Evolutionary conservation across 2,329 filamentous ascomycete genomes (phyloP).

Genomic region (Eutypella sp.): DNA sequence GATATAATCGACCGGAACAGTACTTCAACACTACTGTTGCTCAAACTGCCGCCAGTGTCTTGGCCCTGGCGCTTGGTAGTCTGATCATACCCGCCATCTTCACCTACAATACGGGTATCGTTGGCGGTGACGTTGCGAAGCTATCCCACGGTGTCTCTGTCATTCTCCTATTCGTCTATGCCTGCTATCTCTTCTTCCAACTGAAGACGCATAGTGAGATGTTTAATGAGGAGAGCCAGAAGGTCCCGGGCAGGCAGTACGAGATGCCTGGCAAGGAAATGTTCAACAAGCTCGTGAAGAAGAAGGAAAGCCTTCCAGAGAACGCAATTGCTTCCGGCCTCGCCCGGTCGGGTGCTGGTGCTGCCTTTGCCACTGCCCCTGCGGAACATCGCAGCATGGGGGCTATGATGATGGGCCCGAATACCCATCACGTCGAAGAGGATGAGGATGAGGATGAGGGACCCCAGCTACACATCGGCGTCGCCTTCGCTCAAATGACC

Average conservation of each 20-base stretch:
- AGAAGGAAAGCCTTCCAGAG: constrained; percentile 12
- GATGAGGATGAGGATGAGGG: constrained; percentile 68
- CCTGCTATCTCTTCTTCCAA: constrained; percentile 82
- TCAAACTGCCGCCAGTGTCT: constrained; percentile 77
- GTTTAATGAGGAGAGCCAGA: constrained; percentile 76
- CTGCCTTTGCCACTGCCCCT: constrained; percentile 11
- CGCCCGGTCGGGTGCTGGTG: constrained; percentile 12
- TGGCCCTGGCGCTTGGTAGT: constrained; percentile 73
- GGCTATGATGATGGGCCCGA: constrained; percentile 37
- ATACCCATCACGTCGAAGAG: constrained; percentile 35
- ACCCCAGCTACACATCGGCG: constrained; percentile 66
- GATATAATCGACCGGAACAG: constrained; percentile 72
- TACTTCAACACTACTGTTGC: constrained; percentile 90
- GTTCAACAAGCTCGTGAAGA: constrained; percentile 16
- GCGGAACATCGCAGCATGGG: constrained; percentile 39
- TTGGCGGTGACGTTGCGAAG: constrained; percentile 55
- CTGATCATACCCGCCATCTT: constrained; percentile 91
- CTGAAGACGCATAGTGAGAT: constrained; percentile 77
- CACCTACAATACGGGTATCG: constrained; percentile 44
- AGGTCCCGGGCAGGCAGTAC: constrained; percentile 42
- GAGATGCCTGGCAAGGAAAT: not conserved
- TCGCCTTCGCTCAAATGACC: constrained; percentile 67
- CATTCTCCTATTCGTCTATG: constrained; percentile 80
- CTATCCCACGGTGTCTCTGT: constrained; percentile 70
- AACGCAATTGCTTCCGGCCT: constrained; percentile 19